Base-by-base conservation (phyloP, 805 yeast genomes). In the Schwanniomyces pseudopolymorphus region DNA sequence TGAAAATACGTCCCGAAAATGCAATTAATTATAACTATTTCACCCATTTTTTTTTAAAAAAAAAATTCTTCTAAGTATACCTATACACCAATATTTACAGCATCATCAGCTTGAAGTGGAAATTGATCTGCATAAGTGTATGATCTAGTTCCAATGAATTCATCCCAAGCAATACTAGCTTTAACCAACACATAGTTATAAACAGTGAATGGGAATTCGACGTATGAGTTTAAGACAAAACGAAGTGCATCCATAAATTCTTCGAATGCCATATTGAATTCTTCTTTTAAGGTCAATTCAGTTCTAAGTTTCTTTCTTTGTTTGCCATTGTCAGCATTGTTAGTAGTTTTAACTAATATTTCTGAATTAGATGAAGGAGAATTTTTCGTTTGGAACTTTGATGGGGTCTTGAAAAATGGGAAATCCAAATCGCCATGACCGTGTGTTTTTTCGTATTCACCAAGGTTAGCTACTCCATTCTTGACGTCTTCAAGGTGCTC, bases 221-320 rank as follows among this genome's bases (percentile, higher is more conserved):
- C 55, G 64, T 92, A 91, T 40, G 96, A 83, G 21, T 66, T 59
- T 45, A 79, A 63, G 17, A 92, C 79, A 65, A 88, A 90, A 48
- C 64, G 67, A 28, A 87, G 55, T 0, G 94, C 96, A 10, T 69
- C 78, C 49, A 64, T 59, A 8, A 87, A 81, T 22, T 78, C 81
- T 11, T 56, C 58, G 26, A 78, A 56, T 42, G 85, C 90, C 9
- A 70, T 58, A 20, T 69, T 60, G 66, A 84, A 75, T 38, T 78
- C 84, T 21, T 72, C 77, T 14, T 43, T 55, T 25, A 66, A 55
- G 2, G 60, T 47, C 9, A 45, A 16, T 9, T n/a, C 13, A 13
- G 13, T 24, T 24, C 28, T 22, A 3, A 2, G 31, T 9, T 22
- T 28, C 25, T 16, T 17, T 25, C 28, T 33, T n/a, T 31, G 9